Percentiles rank a stretch among this genome's conserved stretches.
phyloP scores from a whole-genome alignment of 169 alveolate species.

The Eimeria maxima region DNA sequence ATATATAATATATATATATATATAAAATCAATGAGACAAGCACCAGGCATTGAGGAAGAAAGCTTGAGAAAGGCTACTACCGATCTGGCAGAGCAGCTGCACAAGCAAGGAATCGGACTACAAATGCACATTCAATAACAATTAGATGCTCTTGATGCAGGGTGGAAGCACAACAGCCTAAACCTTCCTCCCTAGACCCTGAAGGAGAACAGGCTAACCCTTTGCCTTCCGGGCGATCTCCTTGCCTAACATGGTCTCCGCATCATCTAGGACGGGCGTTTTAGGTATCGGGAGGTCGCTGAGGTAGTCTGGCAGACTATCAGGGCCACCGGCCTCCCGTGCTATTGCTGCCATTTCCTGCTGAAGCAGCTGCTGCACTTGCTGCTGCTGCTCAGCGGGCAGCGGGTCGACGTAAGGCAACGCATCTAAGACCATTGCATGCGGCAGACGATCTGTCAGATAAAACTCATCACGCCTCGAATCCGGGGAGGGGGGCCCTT shows the following conservation, averaged over 20 bases:
- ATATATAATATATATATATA: too few species aligned
- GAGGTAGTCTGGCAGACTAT: constrained; percentile 46
- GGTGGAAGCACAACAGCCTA: neutral
- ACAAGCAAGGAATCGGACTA: neutral
- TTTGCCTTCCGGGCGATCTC: constrained; percentile 2
- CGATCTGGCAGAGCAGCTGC: neutral
- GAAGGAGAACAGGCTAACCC: neutral
- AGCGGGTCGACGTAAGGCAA: constrained; percentile 57
- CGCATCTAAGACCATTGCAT: constrained; percentile 35
- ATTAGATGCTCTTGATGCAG: neutral
- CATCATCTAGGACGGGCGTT: constrained; percentile 34
- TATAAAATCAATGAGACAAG: neutral
- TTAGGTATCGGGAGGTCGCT: constrained; percentile 3
- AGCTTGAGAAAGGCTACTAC: neutral
- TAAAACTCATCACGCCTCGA: neutral
- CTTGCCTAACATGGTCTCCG: constrained; percentile 14
- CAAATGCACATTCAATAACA: neutral
- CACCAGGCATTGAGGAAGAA: neutral
- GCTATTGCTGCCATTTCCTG: constrained; percentile 55
- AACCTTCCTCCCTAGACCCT: neutral
- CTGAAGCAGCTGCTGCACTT: constrained; percentile 57
- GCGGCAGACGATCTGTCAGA: constrained; percentile 36
- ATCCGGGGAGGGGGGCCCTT: neutral
- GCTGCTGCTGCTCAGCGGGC: constrained; percentile 65
- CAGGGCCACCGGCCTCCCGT: constrained; percentile 8